These are phyloP conservation scores for Paramyrothecium sp. DNA, from an alignment of 2,329 filamentous ascomycete genomes.

Conservation along the genomic window DNA sequence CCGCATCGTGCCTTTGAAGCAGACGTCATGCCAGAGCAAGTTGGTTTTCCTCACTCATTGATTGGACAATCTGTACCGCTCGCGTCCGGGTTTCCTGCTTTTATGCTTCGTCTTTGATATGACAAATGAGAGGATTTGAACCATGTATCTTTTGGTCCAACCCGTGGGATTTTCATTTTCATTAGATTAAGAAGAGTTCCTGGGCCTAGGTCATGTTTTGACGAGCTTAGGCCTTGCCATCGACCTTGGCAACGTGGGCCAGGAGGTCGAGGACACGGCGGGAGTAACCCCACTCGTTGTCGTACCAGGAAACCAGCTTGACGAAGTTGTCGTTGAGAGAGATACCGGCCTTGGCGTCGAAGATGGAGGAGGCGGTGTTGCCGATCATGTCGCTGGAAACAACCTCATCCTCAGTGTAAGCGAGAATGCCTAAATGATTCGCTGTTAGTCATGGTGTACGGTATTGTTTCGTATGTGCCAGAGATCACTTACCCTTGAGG, in stretches of 20 bases:
- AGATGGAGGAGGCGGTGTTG: conserved; percentile 93
- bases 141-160: background rate
- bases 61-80: background rate
- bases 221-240: conserved; percentile 49
- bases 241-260: conserved; percentile 77
- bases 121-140: conserved; percentile 1
- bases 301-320: conserved; percentile 98
- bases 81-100: background rate
- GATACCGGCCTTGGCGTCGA: conserved; percentile 99
- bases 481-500: conserved; percentile 71
- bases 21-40: background rate
- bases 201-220: conserved; percentile 7
- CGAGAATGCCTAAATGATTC: conserved; percentile 68
- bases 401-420: conserved; percentile 94
- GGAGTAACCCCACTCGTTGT: conserved; percentile 99
- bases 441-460: conserved; percentile 10
- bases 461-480: background rate
- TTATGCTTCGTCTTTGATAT: background rate
- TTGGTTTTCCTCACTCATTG: background rate
- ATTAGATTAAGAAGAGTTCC: conserved; percentile 11
- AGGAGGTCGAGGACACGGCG: conserved; percentile 86
- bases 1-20: background rate
- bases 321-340: conserved; percentile 97
- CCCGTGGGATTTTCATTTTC: conserved; percentile 14
- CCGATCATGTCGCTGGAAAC: conserved; percentile 94